Evolutionary conservation across 495 filamentous ascomycete species (phyloP), one percentile per base, ranked within the genome.

Genomic region (Annulohypoxylon maeteangense): DNA sequence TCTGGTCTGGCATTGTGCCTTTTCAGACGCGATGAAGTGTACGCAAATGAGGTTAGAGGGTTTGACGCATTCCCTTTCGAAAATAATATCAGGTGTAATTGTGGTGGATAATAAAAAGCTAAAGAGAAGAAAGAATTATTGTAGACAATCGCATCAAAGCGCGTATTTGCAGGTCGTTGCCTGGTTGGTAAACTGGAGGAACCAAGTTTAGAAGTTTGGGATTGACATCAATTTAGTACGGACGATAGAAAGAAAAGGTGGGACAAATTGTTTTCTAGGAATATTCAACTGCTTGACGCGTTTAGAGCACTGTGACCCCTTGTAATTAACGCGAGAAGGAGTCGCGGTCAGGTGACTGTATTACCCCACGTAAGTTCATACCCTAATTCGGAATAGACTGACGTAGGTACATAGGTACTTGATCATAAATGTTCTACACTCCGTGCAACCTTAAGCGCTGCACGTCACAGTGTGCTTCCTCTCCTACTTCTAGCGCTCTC

Each of bases 1-100:
- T 57, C 67, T 77, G 74, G 59, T 76, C 80, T n/a, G 79, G 79
- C 85, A 86, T 87, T 22, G 58, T 78, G 69, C 38, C 7, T 64
- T 50, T 8, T 40, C 7, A 44, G 50, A 69, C 65, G 65, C 56
- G 70, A 16, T 56, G 36, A 16, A 23, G 2, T 53, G 1, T 50
- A 47, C 64, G 23, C 54, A 47, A n/a, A 51, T 51, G 47, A 45
- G 25, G 42, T 12, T 0, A 0, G 32, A 29, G 1, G 25, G n/a
- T 32, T 56, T 16, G 64, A 48, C 12, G 32, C 62, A 68, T 68
- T 65, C 65, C 61, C 56, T 55, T 44, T 61, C 7, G 20, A 44
- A 38, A n/a, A 56, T 11, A 1, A 27, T 22, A 12, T 14, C 42
- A 6, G 7, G 10, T 22, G 29, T 5, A 4, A 27, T 16, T 54